Conservation (phyloP, 2,329 filamentous ascomycete species). For the Lecanoromycetidae sp. region DNA sequence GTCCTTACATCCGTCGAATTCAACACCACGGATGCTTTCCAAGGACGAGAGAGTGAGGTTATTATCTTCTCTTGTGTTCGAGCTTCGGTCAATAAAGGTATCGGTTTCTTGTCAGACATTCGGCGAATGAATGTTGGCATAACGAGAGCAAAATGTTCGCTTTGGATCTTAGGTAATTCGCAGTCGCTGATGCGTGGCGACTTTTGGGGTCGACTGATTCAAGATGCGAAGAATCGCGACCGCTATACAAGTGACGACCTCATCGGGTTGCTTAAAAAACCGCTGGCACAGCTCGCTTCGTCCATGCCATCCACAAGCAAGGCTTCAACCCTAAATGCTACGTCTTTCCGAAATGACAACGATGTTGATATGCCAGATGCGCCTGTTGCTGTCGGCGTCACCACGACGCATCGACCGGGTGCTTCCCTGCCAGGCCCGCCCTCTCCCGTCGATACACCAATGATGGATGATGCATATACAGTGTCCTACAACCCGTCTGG, state of each 20-base stretch:
- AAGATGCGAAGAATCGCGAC: constrained; percentile 62
- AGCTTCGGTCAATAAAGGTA: constrained; percentile 81
- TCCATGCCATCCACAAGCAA: not conserved
- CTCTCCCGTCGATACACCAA: not conserved
- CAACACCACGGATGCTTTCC: constrained; percentile 97
- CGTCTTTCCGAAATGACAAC: not conserved
- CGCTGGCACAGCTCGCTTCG: constrained; percentile 3
- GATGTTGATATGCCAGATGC: constrained; percentile 19
- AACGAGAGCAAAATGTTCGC: constrained; percentile 87
- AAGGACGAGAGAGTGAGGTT: constrained; percentile 90
- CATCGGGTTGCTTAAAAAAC: constrained; percentile 8
- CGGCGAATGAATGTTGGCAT: constrained; percentile 98
- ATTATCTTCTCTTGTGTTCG: constrained; percentile 99
- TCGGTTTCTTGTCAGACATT: constrained; percentile 97
- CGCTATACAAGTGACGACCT: constrained; percentile 63
- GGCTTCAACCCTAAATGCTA: not conserved
- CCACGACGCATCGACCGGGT: not conserved
- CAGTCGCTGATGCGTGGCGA: constrained; percentile 73
- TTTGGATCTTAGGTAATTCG: constrained; percentile 94
- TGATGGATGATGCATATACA: not conserved
- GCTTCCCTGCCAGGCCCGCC: not conserved
- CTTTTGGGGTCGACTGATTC: constrained; percentile 79
- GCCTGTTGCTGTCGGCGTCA: constrained; percentile 4
- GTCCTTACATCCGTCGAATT: constrained; percentile 81
- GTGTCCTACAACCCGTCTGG: constrained; percentile 27